Evolutionary conservation across 2,329 filamentous ascomycete species (phyloP).

Genomic region (Phialophora macrospora): DNA sequence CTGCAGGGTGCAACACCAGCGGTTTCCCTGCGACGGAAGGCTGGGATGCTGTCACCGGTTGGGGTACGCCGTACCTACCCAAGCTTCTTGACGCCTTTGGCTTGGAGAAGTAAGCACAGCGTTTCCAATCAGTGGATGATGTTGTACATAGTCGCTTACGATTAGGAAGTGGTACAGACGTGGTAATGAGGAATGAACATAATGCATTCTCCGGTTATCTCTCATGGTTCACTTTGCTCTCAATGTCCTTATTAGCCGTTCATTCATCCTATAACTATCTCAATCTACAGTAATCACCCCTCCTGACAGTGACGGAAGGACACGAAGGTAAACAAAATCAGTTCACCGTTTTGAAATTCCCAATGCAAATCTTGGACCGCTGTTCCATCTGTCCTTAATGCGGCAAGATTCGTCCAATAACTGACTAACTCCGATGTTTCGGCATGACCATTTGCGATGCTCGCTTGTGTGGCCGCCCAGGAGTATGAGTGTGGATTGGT

Average conservation of each 20-base stretch:
- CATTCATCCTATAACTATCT: slow-evolving; percentile 3
- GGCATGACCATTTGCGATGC: no score
- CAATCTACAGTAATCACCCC: not conserved
- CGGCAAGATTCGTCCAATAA: not conserved
- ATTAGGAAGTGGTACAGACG: slow-evolving; percentile 3
- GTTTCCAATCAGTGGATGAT: slow-evolving; percentile 3
- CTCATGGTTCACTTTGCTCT: slow-evolving; percentile 6
- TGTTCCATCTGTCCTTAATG: not conserved
- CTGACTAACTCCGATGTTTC: not conserved
- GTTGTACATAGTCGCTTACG: slow-evolving; percentile 22
- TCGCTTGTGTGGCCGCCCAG: no score
- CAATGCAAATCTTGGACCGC: no score
- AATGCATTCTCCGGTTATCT: slow-evolving; percentile 1
- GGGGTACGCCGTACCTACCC: slow-evolving; percentile 41
- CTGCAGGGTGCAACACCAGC: slow-evolving; percentile 43
- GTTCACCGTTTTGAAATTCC: not conserved
- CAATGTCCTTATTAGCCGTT: not conserved
- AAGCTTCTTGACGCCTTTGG: slow-evolving; percentile 34
- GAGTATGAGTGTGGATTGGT: no score
- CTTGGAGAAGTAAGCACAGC: slow-evolving; percentile 25
- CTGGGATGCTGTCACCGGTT: slow-evolving; percentile 46
- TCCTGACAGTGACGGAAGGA: not conserved
- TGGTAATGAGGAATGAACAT: slow-evolving; percentile 22
- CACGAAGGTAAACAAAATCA: not conserved
- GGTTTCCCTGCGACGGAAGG: slow-evolving; percentile 43